phyloP scores from a whole-genome alignment of 2,329 filamentous ascomycete genomes.

The Penicillium janthinellum region DNA sequence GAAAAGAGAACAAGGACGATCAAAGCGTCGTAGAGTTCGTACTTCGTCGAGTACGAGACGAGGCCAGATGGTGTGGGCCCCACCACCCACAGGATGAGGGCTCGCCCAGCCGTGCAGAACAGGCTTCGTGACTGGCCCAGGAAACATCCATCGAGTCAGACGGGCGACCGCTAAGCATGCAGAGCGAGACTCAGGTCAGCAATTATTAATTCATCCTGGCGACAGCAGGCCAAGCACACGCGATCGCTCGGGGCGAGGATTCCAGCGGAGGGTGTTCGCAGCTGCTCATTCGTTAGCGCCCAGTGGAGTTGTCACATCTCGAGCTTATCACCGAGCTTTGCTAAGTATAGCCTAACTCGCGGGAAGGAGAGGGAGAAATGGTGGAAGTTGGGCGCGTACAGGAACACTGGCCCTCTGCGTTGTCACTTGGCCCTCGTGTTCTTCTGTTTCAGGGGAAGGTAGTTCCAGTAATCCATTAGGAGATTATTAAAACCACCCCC shows the following conservation, averaged over 20 bases:
- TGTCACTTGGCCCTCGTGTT: constrained; percentile 8
- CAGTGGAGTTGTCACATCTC: constrained; percentile 30
- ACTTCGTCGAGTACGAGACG: not conserved
- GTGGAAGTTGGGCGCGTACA: constrained; percentile 23
- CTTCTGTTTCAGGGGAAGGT: not conserved
- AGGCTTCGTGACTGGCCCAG: constrained; percentile 16
- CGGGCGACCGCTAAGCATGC: constrained; percentile 7
- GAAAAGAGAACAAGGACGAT: constrained; percentile 7
- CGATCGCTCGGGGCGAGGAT: constrained; percentile 15
- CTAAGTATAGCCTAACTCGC: constrained; percentile 5
- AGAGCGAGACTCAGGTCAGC: constrained; percentile 19
- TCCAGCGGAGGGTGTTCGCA: constrained; percentile 11
- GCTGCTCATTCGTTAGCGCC: constrained; percentile 24
- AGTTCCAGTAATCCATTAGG: not conserved
- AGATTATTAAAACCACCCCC: too few relatives aligned
- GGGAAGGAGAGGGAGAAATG: not conserved
- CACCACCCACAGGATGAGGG: constrained; percentile 15
- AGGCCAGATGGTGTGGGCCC: constrained; percentile 9
- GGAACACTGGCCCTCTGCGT: constrained; percentile 6
- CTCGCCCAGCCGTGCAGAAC: constrained; percentile 9
- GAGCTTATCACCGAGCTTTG: constrained; percentile 18
- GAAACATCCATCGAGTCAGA: constrained; percentile 6
- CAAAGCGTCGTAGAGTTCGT: constrained; percentile 1
- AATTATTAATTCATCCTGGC: constrained; percentile 12
- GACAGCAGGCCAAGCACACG: constrained; percentile 9